Evolutionary conservation across 2,329 filamentous ascomycete species (phyloP).

Genomic region (Dactylonectria macrodidyma): DNA sequence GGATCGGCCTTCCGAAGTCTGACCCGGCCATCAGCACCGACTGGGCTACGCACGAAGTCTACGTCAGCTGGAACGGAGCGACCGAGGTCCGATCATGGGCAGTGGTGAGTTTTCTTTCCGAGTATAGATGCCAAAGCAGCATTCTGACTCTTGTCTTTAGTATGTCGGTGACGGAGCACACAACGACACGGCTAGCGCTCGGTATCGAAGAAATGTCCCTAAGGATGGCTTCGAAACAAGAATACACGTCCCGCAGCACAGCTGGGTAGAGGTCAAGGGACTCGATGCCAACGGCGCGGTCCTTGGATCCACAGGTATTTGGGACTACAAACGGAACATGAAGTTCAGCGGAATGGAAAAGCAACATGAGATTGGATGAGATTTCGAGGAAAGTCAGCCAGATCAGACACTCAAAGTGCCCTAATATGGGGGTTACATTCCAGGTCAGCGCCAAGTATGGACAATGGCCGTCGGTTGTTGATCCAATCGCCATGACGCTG

Average conservation of each 20-base stretch:
- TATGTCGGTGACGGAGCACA: slow-evolving; percentile 10
- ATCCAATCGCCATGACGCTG: too few relatives aligned
- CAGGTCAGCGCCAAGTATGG: too few relatives aligned
- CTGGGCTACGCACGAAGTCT: slow-evolving; percentile 8
- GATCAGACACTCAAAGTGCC: too few relatives aligned
- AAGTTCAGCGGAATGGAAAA: not conserved
- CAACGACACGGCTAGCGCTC: not conserved
- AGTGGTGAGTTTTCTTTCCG: slow-evolving; percentile 15
- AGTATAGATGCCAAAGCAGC: not conserved
- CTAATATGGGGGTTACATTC: too few relatives aligned
- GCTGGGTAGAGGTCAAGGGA: slow-evolving; percentile 18
- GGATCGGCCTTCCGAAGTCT: slow-evolving; percentile 15
- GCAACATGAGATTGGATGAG: too few relatives aligned
- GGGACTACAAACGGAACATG: slow-evolving; percentile 13
- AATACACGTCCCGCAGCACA: slow-evolving; percentile 4
- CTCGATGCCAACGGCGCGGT: slow-evolving; percentile 8
- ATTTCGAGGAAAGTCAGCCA: too few relatives aligned
- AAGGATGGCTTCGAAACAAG: slow-evolving; percentile 25
- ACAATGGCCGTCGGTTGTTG: too few relatives aligned
- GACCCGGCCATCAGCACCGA: slow-evolving; percentile 20
- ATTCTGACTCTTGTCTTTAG: slow-evolving; percentile 8
- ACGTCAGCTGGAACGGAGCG: slow-evolving; percentile 28
- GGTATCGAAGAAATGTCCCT: not conserved
- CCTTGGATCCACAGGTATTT: slow-evolving; percentile 17
- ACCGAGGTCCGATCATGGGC: slow-evolving; percentile 28